Evolutionary conservation across 106 monocot species (phyloP), one percentile per base, ranked within the genome.

Genomic region (Xerophyta viscosa): DNA sequence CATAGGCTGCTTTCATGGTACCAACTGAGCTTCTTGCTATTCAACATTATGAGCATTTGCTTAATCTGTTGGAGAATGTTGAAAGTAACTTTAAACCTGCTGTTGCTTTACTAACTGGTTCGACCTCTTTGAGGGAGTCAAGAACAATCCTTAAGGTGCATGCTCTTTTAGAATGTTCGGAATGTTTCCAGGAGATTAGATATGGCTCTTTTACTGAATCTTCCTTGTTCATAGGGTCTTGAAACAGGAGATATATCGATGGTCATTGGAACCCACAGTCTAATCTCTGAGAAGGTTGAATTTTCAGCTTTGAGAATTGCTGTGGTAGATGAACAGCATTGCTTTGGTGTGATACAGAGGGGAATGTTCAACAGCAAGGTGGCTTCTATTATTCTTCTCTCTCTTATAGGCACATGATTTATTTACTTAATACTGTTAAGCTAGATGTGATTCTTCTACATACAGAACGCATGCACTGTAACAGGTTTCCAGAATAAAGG

Each of bases 331-430:
- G 98, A 98, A 46, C 98, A 98, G 57, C 98, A 98, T 27, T 81
- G 98, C 14, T 98, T 98, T 77, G 98, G 98, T 73, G 98, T 98
- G 13, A 71, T 86, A 48, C 98, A 98, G 60, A 86, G 98, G 57
- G 98, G 90, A 49, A 76, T 73, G 24, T 98, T 98, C 56, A 90
- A 90, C 51, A 98, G 79, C 61, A 98, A 98, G 93, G 92, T 92
- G 48, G 13, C 37, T 48, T 4, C 15, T 51, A 2, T 28, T 51
- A 3, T 37, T 7, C 31, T 66, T 9, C 55, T 28, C 2, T 20
- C n/a, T 27, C 14, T 13, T 33, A 7, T 8, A 3, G n/a, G n/a
- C n/a, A n/a, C n/a, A n/a, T n/a, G n/a, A n/a, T n/a, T n/a, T n/a
- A n/a, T n/a, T n/a, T n/a, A n/a, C n/a, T n/a, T n/a, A n/a, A n/a